A percentile compares a stretch with the other conserved stretches of the same genome.
These are phyloP conservation scores for Neoconidiobolus thromboides DNA, from an alignment of 371 early-diverging fungal species.

Conservation along the genomic window DNA sequence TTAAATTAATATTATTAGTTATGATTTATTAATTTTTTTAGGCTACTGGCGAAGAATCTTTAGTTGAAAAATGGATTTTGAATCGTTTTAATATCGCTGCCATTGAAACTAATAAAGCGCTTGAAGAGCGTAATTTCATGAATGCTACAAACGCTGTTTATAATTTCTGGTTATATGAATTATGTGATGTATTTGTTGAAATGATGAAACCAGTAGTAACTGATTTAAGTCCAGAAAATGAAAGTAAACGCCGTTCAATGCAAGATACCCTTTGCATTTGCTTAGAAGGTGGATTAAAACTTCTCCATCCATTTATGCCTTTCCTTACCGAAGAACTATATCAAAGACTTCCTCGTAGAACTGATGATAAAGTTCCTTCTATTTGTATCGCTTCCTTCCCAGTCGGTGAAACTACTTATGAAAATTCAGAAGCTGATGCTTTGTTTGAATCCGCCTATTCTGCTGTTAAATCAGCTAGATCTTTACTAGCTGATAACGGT, in stretches of 20 bases:
- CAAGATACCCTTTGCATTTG: slow-evolving; percentile 81
- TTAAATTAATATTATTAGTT: background rate
- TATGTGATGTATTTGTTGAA: slow-evolving; percentile 97
- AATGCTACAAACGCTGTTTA: slow-evolving; percentile 74
- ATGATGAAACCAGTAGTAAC: slow-evolving; percentile 68
- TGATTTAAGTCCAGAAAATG: slow-evolving; percentile 22
- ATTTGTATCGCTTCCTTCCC: slow-evolving; percentile 55
- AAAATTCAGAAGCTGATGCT: slow-evolving; percentile 35
- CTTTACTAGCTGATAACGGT: slow-evolving; percentile 29
- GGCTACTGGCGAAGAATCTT: slow-evolving; percentile 61
- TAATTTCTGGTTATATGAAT: slow-evolving; percentile 91
- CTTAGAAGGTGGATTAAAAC: slow-evolving; percentile 76
- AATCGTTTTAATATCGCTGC: slow-evolving; percentile 71
- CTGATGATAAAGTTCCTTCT: slow-evolving; percentile 28
- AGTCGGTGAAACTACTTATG: slow-evolving; percentile 19
- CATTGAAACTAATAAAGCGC: slow-evolving; percentile 44
- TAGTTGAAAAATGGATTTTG: slow-evolving; percentile 89
- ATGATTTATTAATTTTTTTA: slow-evolving; percentile 5
- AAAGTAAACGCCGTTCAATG: slow-evolving; percentile 33
- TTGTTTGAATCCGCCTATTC: slow-evolving; percentile 63
- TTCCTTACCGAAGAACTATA: slow-evolving; percentile 98
- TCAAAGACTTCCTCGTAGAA: slow-evolving; percentile 73
- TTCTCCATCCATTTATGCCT: slow-evolving; percentile 98
- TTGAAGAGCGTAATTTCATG: slow-evolving; percentile 91
- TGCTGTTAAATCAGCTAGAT: slow-evolving; percentile 54